A percentile compares a stretch with the other conserved stretches of the same genome.
Evolutionary conservation across 805 yeast genomes (phyloP).

Genomic region (Maudiozyma barnettii): DNA sequence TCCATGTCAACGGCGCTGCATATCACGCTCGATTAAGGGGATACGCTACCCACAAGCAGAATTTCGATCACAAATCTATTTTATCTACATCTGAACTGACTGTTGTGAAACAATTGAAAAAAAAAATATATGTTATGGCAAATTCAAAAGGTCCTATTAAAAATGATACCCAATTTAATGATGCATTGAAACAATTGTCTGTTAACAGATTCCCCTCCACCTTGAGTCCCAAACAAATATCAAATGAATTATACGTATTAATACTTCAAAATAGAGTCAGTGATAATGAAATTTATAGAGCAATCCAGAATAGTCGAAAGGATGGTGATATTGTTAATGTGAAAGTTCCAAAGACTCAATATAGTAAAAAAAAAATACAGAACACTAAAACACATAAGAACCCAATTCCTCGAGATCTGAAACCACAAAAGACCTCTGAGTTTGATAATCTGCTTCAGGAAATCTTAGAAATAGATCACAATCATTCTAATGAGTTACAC

Average conservation of each 20-base stretch:
- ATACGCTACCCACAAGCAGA: too few species aligned
- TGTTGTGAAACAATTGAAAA: background rate
- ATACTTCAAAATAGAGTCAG: background rate
- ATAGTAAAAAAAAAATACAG: background rate
- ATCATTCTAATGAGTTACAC: slow-evolving; percentile 6
- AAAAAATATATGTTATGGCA: background rate
- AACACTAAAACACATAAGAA: too few species aligned
- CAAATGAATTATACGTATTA: slow-evolving; percentile 1
- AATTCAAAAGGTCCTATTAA: background rate
- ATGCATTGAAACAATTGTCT: background rate
- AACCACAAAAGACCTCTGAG: slow-evolving; percentile 1
- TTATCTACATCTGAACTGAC: background rate
- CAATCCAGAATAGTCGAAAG: background rate
- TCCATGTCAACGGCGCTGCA: too few species aligned
- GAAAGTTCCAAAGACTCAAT: background rate
- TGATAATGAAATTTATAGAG: slow-evolving; percentile 1
- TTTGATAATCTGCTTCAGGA: slow-evolving; percentile 1
- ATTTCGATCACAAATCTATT: too few species aligned
- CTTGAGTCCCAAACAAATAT: background rate
- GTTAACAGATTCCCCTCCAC: background rate
- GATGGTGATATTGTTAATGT: background rate
- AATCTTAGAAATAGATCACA: background rate
- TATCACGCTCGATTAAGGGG: too few species aligned
- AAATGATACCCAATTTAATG: background rate
- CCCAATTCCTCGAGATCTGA: background rate